Percentiles rank a stretch among this genome's conserved stretches.
Evolutionary conservation across 140 eudicot species (phyloP).

Genomic region (Bidens hawaiensis): DNA sequence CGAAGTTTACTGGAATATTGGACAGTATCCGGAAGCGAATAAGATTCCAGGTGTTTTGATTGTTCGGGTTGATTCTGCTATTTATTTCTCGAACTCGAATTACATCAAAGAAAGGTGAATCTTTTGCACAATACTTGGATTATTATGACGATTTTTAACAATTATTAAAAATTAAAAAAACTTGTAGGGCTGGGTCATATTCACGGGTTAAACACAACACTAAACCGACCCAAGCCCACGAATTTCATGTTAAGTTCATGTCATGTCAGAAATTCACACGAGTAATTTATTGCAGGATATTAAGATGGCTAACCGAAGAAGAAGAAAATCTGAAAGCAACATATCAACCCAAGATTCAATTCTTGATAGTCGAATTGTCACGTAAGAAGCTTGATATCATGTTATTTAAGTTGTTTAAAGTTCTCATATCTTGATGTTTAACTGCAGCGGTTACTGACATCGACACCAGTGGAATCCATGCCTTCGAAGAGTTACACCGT

Average conservation of each 20-base stretch:
- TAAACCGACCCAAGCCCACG: too few species aligned
- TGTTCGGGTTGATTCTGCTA: constrained; percentile 72
- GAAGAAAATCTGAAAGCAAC: constrained; percentile 42
- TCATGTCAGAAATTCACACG: too few species aligned
- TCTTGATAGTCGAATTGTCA: constrained; percentile 66
- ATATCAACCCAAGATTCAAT: constrained; percentile 49
- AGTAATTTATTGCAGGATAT: constrained; percentile 39
- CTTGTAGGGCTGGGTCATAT: too few species aligned
- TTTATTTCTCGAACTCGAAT: constrained; percentile 82
- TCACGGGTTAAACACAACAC: too few species aligned
- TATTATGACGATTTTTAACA: background rate
- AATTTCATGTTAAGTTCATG: too few species aligned
- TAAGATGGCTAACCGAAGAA: constrained; percentile 72
- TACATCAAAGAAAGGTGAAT: constrained; percentile 67
- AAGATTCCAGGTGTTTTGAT: constrained; percentile 59
- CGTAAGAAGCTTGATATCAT: constrained; percentile 44
- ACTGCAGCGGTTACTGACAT: constrained; percentile 76
- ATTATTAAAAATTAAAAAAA: too few species aligned
- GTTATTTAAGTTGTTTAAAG: background rate
- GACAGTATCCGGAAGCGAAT: constrained; percentile 75
- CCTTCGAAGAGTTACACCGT: constrained; percentile 64
- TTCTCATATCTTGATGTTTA: background rate
- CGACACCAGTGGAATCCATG: constrained; percentile 85
- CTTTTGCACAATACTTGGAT: background rate
- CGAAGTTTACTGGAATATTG: constrained; percentile 56